Conservation (phyloP, 2,329 filamentous ascomycete species). For the Colletotrichum orchidophilum region DNA sequence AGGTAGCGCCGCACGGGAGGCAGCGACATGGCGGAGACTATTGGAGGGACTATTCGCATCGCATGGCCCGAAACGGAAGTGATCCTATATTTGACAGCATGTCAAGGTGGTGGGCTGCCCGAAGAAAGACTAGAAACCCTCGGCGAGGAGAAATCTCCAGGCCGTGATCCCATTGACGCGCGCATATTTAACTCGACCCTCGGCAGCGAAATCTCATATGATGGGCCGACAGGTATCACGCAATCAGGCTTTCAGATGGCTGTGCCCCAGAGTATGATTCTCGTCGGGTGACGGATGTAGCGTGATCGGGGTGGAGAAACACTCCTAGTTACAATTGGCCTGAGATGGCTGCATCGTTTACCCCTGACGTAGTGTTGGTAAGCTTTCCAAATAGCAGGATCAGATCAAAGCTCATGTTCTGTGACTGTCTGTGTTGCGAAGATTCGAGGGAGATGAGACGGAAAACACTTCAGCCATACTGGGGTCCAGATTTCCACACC, state of each 20-base stretch:
- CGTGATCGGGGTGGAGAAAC: background rate
- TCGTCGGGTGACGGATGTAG: background rate
- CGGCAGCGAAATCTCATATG: slow-evolving; percentile 1
- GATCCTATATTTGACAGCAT: slow-evolving; percentile 7
- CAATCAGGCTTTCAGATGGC: slow-evolving; percentile 11
- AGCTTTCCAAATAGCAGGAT: background rate
- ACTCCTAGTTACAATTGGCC: background rate
- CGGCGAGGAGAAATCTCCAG: background rate
- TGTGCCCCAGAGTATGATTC: background rate
- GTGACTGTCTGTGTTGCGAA: slow-evolving; percentile 1
- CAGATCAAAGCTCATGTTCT: background rate
- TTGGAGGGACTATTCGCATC: slow-evolving; percentile 7
- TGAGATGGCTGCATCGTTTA: background rate
- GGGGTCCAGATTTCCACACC: background rate
- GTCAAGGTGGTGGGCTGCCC: background rate
- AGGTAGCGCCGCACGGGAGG: background rate
- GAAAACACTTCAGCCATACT: background rate
- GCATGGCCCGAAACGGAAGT: background rate
- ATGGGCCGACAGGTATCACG: slow-evolving; percentile 27
- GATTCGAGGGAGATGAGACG: slow-evolving; percentile 6
- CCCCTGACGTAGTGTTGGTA: background rate
- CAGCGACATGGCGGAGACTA: background rate
- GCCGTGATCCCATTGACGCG: background rate
- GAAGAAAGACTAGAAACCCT: background rate
- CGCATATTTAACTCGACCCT: background rate